Percentiles rank a stretch among this genome's conserved stretches.
Evolutionary conservation across 805 yeast species (phyloP).

Genomic region (Nakazawaea anatomiae): DNA sequence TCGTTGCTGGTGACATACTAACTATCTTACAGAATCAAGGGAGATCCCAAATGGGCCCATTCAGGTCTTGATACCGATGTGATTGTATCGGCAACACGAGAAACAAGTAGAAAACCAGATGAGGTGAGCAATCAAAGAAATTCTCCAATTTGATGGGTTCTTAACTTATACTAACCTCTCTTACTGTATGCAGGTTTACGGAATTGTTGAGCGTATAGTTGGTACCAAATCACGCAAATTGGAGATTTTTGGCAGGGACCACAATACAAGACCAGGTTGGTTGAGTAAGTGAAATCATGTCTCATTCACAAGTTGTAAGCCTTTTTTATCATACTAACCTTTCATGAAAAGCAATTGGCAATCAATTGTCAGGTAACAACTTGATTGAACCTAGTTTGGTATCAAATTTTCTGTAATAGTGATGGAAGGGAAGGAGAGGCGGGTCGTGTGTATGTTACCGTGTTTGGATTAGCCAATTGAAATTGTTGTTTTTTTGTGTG

Average conservation of each 20-base stretch:
- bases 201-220: conserved; percentile 76
- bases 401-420: conserved; percentile 25
- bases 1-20: neutral
- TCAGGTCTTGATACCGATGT: conserved; percentile 65
- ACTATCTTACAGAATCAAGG: conserved; percentile 41
- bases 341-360: conserved; percentile 50
- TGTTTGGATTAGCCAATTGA: neutral
- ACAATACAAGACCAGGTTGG: conserved; percentile 89
- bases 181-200: conserved; percentile 42
- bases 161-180: neutral
- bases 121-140: conserved; percentile 35
- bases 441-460: neutral
- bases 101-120: conserved; percentile 87
- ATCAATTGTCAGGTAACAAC: conserved; percentile 59
- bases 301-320: no score
- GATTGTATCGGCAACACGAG: conserved; percentile 78
- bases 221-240: conserved; percentile 74
- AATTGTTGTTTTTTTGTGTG: neutral
- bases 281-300: conserved; percentile 34
- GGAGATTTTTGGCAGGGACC: conserved; percentile 86
- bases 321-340: neutral
- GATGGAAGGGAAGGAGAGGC: neutral
- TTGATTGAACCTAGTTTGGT: conserved; percentile 55
- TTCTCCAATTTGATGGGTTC: no score
- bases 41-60: conserved; percentile 68